Base-by-base conservation (phyloP, 129 eudicot genomes). In the Saussurea involucrata region DNA sequence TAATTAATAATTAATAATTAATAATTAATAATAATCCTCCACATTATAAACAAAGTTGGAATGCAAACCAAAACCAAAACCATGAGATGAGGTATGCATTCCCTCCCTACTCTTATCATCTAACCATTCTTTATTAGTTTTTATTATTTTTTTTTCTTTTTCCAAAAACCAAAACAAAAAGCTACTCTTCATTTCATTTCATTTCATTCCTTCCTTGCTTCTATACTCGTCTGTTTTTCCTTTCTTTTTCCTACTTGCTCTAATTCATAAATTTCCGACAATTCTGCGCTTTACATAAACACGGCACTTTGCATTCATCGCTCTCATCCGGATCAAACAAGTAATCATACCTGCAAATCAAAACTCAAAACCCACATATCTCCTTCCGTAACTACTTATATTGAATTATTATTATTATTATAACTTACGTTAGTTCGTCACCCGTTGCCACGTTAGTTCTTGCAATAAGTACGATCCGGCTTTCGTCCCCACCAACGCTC, bases 401-500 rank as follows among this genome's bases (percentile, higher is more conserved):
- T 15, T 49, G 21, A 15, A 49, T 49, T 49, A 49, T 49, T 15
- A 49, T 49, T 2, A 0, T 17, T n/a, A 46, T 46, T 17, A 58
- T 11, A 24, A 74, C 84, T 37, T 88, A 95, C 99, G 97, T 95
- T 85, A 95, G 70, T 83, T 95, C 99, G 64, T 95, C 99, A 28
- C 97, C 97, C 4, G 89, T 90, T 65, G 90, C 53, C 63, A 95
- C 92, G 53, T 88, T 87, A 70, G 94, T 79, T 85, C 90, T 89
- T 29, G 99, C 97, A 71, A 95, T 92, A 32, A 95, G 99, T 25
- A 95, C 99, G 18, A 95, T 95, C 55, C 99, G 92, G 82, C 94
- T 92, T 92, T 92, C 92, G 32, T 95, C 99, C 63, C 85, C 84
- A 10, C 99, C 99, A 18, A 95, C 99, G 73, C 99, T 95, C 99